Conservation (phyloP, 2,329 filamentous ascomycete genomes). For the Colletotrichum sp. region DNA sequence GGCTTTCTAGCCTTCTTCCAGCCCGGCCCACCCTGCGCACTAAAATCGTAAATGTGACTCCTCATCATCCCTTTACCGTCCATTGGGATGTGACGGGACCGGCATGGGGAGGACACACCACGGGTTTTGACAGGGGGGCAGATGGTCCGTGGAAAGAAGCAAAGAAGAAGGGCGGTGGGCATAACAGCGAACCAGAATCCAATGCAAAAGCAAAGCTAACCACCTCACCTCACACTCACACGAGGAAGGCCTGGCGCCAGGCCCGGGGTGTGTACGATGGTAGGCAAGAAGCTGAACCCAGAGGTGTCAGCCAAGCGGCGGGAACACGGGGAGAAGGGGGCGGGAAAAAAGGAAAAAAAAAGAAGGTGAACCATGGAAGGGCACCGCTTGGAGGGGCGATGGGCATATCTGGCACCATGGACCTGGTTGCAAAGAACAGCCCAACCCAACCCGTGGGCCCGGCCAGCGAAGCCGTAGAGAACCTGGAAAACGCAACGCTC, state of each 20-base stretch:
- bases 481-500: not conserved
- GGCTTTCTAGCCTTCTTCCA: not conserved
- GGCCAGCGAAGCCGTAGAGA: not conserved
- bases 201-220: conserved; percentile 16
- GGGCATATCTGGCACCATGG: not conserved
- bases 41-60: not conserved
- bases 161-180: conserved; percentile 20
- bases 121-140: not conserved
- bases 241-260: not conserved
- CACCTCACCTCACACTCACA: not conserved
- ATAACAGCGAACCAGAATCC: not conserved
- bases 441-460: not conserved
- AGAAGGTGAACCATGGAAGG: not conserved
- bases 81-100: not conserved
- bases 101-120: not conserved
- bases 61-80: not conserved
- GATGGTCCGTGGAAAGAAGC: conserved; percentile 6
- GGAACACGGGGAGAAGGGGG: not conserved
- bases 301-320: not conserved
- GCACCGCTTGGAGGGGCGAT: not conserved
- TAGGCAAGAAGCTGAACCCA: not conserved
- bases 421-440: not conserved
- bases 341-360: not conserved
- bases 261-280: not conserved
- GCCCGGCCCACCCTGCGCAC: not conserved